Evolutionary conservation across 2,329 filamentous ascomycete genomes (phyloP), one percentile per base, ranked within the genome.

Genomic region (Pyrenophora graminea): DNA sequence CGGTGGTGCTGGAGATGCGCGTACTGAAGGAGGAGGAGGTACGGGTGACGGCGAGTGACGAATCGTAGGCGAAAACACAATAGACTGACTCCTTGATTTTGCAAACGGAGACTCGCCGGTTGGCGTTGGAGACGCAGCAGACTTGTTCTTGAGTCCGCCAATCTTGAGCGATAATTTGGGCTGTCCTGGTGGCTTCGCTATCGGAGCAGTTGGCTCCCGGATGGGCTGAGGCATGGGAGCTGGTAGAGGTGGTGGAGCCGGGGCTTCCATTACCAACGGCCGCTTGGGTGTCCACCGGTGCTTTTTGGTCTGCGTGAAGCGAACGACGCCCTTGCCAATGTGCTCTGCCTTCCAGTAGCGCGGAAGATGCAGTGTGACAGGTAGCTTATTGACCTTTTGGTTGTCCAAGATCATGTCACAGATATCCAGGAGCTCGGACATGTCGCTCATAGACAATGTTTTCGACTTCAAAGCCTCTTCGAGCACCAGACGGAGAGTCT

Each of bases 381-480:
- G 69, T 23, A 80, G 74, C 17, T 75, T 76, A 15, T 79, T 79
- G n/a, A 76, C 66, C 7, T 81, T 72, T 31, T 57, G 53, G 19
- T 63, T 46, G 25, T 81, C 76, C 58, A 82, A 86, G 13, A 87
- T 67, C 50, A 84, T 69, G 32, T 74, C 73, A 55, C 82, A 85
- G 31, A 87, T 74, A 54, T 85, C 82, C 15, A 82, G 72, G 27
- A 87, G 75, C 33, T 82, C 79, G 6, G 77, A 77, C 39, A 85
- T 73, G 61, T 87, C 83, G 23, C 78, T 71, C 2, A 82, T 59
- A 1, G 80, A 76, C 37, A 84, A 74, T 4, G 65, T 68, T 1
- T 75, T 77, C 0, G 83, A 73, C 33, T 75, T 77, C 59, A 83
- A 77, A 2, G 83, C 84, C 47, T 80, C 75, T 77, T 83, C 85